Evolutionary conservation across 1,284 basidiomycete genomes (phyloP), one percentile per base, ranked within the genome.

Genomic region (Clitocybe nebularis): DNA sequence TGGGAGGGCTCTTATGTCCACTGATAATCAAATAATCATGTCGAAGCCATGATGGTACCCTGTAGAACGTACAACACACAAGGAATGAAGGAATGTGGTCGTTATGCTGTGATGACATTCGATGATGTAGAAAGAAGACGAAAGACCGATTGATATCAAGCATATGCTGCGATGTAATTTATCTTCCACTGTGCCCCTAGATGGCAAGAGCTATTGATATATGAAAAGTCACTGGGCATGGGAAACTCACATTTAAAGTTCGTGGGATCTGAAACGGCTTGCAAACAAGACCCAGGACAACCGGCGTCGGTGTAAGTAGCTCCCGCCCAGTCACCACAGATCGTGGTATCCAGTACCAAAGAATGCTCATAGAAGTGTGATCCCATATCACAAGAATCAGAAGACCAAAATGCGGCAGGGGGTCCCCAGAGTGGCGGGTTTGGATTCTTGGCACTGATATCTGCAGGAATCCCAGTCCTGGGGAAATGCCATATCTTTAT

Each of bases 401-500:
- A 64, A 36, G 76, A 74, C 72, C 78, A 93, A 48, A 74, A 71
- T 7, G 86, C 89, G 16, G 61, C 67, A 4, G 90, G 88, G 8
- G 60, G 59, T 8, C 80, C 79, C 90, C 90, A 93, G 3, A 55
- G 60, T 7, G 65, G 54, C 1, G 89, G 89, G 44, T 77, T 62
- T 1, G 88, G 90, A 11, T 53, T 61, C 39, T 71, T 62, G 10
- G 58, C 58, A 3, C 63, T 66, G 59, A 93, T 81, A 19, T 54
- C 52, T 13, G 14, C n/a, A 4, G 52, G 52, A 17, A 54, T 50
- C 22, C 48, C 46, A 28, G 30, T 41, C 36, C 50, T 46, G 4
- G 52, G 33, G 25, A 91, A 92, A 59, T 78, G 79, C 86, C 89
- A 95, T 36, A 93, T 73, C 39, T 69, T 74, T 60, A 95, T 81